Evolutionary conservation across 352 stramenopile genomes (phyloP), one percentile per base, ranked within the genome.

Genomic region (Thraustochytrium sp.): DNA sequence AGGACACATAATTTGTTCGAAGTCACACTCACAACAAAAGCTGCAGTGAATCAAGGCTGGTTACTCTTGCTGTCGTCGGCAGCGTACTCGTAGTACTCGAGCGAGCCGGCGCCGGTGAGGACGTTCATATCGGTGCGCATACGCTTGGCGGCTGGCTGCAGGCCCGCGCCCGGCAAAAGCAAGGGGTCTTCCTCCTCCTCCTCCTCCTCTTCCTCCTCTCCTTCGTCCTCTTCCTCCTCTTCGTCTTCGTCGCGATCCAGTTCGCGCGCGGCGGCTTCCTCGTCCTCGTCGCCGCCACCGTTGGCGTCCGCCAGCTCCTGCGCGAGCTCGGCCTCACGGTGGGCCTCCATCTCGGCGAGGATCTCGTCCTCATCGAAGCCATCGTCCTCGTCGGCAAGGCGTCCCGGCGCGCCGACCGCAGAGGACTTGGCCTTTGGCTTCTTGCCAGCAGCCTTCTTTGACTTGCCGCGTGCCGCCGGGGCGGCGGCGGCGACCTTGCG

Each of bases 61-160:
- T n/a, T n/a, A n/a, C n/a, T n/a, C n/a, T n/a, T n/a, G n/a, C n/a
- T n/a, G n/a, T n/a, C n/a, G n/a, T n/a, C n/a, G n/a, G n/a, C n/a
- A n/a, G n/a, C n/a, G 38, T 48, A 80, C 31, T 80, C 68, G 26
- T 38, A 80, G 13, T 80, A 80, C 38, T 80, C 31, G 4, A 80
- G 40, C 9, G 48, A 21, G 31, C 68, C 68, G 21, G 68, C 68
- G 23, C 68, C 68, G 23, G 68, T 75, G 0, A 80, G 48, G 16
- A 80, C 4, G 34, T 80, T 53, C 68, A 64, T 64, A 44, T 80
- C 53, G 23, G 68, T 80, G 16, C 38, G 26, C 18, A 34, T 4
- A 13, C 68, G 48, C 51, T 80, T 80, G 13, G 68, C 68, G 23
- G 9, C 23, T 11, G 68, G 68, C 34, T n/a, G n/a, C n/a, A n/a